phyloP scores from a whole-genome alignment of 257 asterid genomes.

The Thymus mandschuricus region DNA sequence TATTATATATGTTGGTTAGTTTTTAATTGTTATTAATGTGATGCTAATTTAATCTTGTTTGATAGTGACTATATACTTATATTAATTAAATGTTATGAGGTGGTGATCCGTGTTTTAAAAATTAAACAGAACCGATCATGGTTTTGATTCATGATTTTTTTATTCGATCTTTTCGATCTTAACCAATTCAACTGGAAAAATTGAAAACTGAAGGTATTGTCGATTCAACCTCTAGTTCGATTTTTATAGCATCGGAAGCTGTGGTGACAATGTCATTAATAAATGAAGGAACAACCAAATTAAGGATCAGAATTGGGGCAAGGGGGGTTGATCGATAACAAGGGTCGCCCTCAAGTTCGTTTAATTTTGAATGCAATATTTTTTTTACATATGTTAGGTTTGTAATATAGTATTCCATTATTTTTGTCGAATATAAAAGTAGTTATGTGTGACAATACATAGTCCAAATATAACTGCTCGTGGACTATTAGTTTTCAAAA shows the following conservation, averaged over 20 bases:
- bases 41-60: neutral
- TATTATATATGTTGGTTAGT: neutral
- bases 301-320: neutral
- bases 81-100: neutral
- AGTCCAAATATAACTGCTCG: neutral
- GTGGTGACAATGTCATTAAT: too few relatives aligned
- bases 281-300: neutral
- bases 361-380: neutral
- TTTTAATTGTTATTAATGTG: slow-evolving; percentile 23
- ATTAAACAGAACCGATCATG: too few relatives aligned
- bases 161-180: too few relatives aligned
- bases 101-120: neutral
- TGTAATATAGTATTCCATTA: too few relatives aligned
- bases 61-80: neutral
- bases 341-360: neutral
- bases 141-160: too few relatives aligned
- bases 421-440: too few relatives aligned
- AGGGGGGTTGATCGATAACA: neutral
- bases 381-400: neutral
- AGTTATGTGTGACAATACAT: neutral
- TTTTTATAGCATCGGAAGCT: too few relatives aligned
- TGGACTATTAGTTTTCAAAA: neutral
- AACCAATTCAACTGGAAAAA: too few relatives aligned
- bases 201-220: too few relatives aligned
- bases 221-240: too few relatives aligned